Conservation (phyloP, 768 basidiomycete species). For the Zangia roseola region DNA sequence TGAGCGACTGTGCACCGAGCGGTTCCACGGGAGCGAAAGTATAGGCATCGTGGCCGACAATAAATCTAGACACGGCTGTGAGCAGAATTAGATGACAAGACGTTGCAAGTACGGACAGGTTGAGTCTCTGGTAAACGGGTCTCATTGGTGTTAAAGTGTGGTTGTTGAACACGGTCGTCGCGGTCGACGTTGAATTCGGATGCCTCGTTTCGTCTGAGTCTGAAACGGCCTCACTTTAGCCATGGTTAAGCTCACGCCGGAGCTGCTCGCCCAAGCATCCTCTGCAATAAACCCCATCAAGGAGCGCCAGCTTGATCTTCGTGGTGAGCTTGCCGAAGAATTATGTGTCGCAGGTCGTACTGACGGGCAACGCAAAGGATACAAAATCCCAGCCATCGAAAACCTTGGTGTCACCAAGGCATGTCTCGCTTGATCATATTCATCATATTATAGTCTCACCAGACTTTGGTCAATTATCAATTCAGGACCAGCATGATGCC, state of each 20-base stretch:
- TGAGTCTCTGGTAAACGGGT: constrained; percentile 69
- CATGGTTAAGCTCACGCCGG: constrained; percentile 90
- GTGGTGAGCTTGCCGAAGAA: constrained; percentile 53
- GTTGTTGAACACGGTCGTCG: constrained; percentile 13
- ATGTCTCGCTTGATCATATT: constrained; percentile 30
- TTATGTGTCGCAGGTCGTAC: constrained; percentile 1
- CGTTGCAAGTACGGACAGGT: constrained; percentile 55
- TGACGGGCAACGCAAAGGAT: constrained; percentile 50
- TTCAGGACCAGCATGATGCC: constrained; percentile 88
- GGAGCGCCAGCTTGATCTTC: constrained; percentile 88
- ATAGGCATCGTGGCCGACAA: constrained; percentile 70
- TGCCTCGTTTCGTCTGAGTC: constrained; percentile 34
- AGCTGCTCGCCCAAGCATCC: constrained; percentile 80
- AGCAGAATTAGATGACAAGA: constrained; percentile 8
- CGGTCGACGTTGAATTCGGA: constrained; percentile 2
- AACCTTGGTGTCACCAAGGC: constrained; percentile 92
- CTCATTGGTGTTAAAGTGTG: constrained; percentile 47
- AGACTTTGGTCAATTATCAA: constrained; percentile 1
- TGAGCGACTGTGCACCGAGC: constrained; percentile 61
- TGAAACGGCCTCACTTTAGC: constrained; percentile 31
- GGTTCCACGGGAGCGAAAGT: constrained; percentile 71
- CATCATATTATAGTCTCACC: constrained; percentile 15
- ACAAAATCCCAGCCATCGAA: constrained; percentile 94
- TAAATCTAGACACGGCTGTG: constrained; percentile 45
- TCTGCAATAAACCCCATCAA: constrained; percentile 81